Conservation (phyloP, 2,329 filamentous ascomycete species). For the Balansia obtecta region DNA sequence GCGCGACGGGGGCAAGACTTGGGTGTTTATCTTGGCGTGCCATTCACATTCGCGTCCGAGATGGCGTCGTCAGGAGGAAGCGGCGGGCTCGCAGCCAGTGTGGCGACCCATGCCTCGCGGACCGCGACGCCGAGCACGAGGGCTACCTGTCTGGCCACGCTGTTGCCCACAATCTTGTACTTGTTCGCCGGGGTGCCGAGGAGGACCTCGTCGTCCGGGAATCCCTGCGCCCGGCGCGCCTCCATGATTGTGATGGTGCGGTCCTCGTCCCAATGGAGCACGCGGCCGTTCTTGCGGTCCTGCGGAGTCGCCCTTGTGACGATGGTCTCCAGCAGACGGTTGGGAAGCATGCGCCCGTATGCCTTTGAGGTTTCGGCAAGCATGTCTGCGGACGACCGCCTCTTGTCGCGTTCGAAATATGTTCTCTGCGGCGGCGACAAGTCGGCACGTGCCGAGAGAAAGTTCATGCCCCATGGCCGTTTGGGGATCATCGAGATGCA, state of each 20-base stretch:
- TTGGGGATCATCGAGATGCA: constrained; percentile 48
- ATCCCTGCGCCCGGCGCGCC: constrained; percentile 54
- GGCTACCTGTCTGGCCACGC: constrained; percentile 57
- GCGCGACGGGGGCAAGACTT: too few relatives aligned
- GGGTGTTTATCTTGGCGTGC: too few relatives aligned
- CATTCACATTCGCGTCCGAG: not conserved
- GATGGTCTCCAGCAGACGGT: constrained; percentile 48
- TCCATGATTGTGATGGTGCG: constrained; percentile 55
- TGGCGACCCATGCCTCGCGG: constrained; percentile 35
- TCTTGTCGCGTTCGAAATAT: constrained; percentile 10
- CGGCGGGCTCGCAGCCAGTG: too few relatives aligned
- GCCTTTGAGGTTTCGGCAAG: constrained; percentile 22
- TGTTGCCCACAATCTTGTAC: constrained; percentile 62
- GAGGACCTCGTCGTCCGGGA: constrained; percentile 57
- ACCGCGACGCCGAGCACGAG: constrained; percentile 53
- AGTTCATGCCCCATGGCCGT: constrained; percentile 41
- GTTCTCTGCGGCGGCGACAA: constrained; percentile 17
- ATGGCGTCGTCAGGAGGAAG: not conserved
- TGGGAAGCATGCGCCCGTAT: constrained; percentile 41
- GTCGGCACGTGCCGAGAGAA: constrained; percentile 31
- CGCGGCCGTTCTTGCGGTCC: constrained; percentile 42
- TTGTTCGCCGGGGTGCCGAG: constrained; percentile 44
- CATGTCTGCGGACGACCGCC: not conserved
- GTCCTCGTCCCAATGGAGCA: constrained; percentile 54
- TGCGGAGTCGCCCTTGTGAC: constrained; percentile 37